phyloP scores from a whole-genome alignment of 495 filamentous ascomycete genomes.

The Annulohypoxylon bovei region DNA sequence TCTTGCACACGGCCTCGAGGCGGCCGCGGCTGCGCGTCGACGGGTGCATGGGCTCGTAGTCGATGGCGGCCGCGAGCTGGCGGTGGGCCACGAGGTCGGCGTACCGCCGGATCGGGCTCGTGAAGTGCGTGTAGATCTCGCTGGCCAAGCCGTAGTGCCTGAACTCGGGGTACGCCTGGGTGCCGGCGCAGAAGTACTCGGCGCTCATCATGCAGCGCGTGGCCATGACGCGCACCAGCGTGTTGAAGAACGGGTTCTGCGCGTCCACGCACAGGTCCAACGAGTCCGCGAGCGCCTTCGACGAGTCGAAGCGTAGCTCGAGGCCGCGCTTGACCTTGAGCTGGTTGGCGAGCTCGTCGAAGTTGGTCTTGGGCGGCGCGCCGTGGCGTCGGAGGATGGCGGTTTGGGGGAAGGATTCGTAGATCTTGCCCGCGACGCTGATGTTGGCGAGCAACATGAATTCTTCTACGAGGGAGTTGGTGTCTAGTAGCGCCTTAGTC shows the following conservation, averaged over 20 bases:
- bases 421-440: constrained; percentile 86
- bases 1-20: constrained; percentile 93
- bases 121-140: constrained; percentile 99
- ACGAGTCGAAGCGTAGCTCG: constrained; percentile 81
- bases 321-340: constrained; percentile 84
- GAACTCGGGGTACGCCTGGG: constrained; percentile 91
- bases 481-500: constrained; percentile 91
- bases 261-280: constrained; percentile 85
- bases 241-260: constrained; percentile 97
- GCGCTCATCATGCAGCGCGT: constrained; percentile 99
- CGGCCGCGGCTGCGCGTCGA: constrained; percentile 78
- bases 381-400: constrained; percentile 92
- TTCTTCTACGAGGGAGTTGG: constrained; percentile 97
- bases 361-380: constrained; percentile 92
- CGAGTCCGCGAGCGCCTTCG: constrained; percentile 88
- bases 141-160: constrained; percentile 94
- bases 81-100: constrained; percentile 93
- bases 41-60: constrained; percentile 84
- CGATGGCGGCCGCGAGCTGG: constrained; percentile 93
- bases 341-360: constrained; percentile 91
- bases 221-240: constrained; percentile 93
- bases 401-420: constrained; percentile 90
- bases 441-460: constrained; percentile 99
- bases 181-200: constrained; percentile 96
- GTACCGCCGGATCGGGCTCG: constrained; percentile 94